A percentile compares a stretch with the other conserved stretches of the same genome.
These are phyloP conservation scores for Cytospora leucostoma DNA, from an alignment of 2,329 filamentous ascomycete species.

Conservation along the genomic window DNA sequence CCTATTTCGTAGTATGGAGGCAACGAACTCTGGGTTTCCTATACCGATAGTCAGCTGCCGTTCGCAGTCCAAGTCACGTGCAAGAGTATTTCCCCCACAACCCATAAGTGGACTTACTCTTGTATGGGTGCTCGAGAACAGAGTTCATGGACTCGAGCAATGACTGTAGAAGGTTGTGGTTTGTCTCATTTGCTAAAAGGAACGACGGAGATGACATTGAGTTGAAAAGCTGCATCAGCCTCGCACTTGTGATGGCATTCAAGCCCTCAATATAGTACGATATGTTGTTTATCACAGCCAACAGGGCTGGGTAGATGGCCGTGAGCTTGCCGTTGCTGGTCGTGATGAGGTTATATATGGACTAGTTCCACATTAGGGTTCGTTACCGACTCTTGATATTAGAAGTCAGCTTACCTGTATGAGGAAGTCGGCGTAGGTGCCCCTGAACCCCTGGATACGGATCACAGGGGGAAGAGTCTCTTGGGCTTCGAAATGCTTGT, in stretches of 20 bases:
- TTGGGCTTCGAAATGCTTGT: slow-evolving; percentile 84
- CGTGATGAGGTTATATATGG: slow-evolving; percentile 88
- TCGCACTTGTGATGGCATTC: slow-evolving; percentile 73
- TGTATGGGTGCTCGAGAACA: slow-evolving; percentile 85
- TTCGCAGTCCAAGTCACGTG: slow-evolving; percentile 29
- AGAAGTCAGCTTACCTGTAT: slow-evolving; percentile 69
- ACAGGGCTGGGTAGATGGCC: slow-evolving; percentile 85
- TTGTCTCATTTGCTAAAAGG: slow-evolving; percentile 86
- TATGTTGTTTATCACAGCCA: slow-evolving; percentile 93
- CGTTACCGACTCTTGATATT: slow-evolving; percentile 32
- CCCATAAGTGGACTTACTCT: slow-evolving; percentile 54
- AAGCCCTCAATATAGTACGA: slow-evolving; percentile 80
- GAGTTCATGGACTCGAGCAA: slow-evolving; percentile 87
- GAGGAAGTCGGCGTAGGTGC: slow-evolving; percentile 90
- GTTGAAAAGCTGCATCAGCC: slow-evolving; percentile 82
- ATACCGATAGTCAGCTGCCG: slow-evolving; percentile 27
- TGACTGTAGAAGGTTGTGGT: slow-evolving; percentile 78
- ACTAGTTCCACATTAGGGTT: slow-evolving; percentile 51
- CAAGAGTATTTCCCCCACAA: not conserved
- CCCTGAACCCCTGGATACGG: slow-evolving; percentile 79
- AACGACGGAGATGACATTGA: slow-evolving; percentile 95
- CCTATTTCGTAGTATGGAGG: slow-evolving; percentile 74
- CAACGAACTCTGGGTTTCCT: slow-evolving; percentile 82
- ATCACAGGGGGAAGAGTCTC: slow-evolving; percentile 83
- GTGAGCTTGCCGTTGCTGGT: slow-evolving; percentile 87